These are phyloP conservation scores for Selaginella tamariscina DNA, from an alignment of 75 land plant species.

Conservation along the genomic window DNA sequence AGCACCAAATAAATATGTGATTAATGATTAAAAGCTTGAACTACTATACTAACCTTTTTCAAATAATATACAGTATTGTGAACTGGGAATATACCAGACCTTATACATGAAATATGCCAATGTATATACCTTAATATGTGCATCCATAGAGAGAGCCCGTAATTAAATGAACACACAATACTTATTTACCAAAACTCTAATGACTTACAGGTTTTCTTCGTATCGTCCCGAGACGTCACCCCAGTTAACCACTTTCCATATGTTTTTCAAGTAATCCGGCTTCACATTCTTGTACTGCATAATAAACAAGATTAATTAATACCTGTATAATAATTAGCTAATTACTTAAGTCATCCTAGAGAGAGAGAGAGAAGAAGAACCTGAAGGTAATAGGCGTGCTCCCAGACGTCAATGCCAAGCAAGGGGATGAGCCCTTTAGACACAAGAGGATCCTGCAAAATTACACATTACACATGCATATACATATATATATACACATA, in stretches of 20 bases:
- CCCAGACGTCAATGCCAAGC: constrained; percentile 99
- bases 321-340: neutral
- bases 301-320: neutral
- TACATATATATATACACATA: neutral
- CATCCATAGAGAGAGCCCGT: no score
- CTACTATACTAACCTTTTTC: no score
- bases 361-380: constrained; percentile 21
- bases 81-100: no score
- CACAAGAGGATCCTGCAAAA: constrained; percentile 61
- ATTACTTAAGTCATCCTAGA: neutral
- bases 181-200: no score
- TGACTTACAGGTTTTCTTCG: constrained; percentile 19
- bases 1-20: no score
- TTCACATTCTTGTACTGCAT: constrained; percentile 91
- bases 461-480: neutral
- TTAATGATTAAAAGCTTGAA: no score
- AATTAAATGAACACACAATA: no score
- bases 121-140: no score
- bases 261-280: constrained; percentile 90
- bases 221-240: constrained; percentile 56
- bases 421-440: constrained; percentile 78
- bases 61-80: no score
- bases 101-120: no score
- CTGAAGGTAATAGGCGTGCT: constrained; percentile 96
- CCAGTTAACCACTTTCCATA: constrained; percentile 97